phyloP scores from a whole-genome alignment of 2,329 filamentous ascomycete genomes.

The Fusarium guadeloupense region DNA sequence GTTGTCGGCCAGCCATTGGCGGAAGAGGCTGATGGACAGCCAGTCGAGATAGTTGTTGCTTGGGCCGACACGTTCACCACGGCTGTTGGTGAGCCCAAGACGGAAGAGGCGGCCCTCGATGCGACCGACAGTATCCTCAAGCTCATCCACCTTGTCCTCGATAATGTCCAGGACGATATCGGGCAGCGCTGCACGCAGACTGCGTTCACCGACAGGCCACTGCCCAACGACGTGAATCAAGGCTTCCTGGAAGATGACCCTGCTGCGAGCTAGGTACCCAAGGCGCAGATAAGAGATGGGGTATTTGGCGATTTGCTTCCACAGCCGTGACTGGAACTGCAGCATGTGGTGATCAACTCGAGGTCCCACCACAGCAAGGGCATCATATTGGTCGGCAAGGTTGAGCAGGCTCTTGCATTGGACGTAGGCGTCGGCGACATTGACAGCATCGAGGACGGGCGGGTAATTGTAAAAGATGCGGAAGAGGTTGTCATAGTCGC shows the following conservation, averaged over 20 bases:
- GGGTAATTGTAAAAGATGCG: slow-evolving; percentile 95
- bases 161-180: slow-evolving; percentile 85
- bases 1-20: slow-evolving; percentile 93
- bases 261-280: slow-evolving; percentile 84
- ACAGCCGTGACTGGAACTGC: slow-evolving; percentile 88
- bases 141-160: slow-evolving; percentile 92
- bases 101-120: slow-evolving; percentile 86
- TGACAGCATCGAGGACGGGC: slow-evolving; percentile 81
- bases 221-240: slow-evolving; percentile 94
- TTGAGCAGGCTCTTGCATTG: slow-evolving; percentile 91
- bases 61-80: slow-evolving; percentile 85
- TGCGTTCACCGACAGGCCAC: slow-evolving; percentile 84
- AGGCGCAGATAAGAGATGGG: slow-evolving; percentile 91
- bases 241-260: slow-evolving; percentile 86
- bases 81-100: slow-evolving; percentile 77
- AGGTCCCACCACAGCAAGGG: slow-evolving; percentile 84
- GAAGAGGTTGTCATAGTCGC: slow-evolving; percentile 95
- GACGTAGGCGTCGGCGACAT: slow-evolving; percentile 91
- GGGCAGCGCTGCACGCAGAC: slow-evolving; percentile 78
- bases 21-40: slow-evolving; percentile 86
- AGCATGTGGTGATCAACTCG: slow-evolving; percentile 93
- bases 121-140: slow-evolving; percentile 82
- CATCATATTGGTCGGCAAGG: slow-evolving; percentile 95
- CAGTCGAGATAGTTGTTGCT: slow-evolving; percentile 85
- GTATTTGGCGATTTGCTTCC: slow-evolving; percentile 97